phyloP scores from a whole-genome alignment of 2,329 filamentous ascomycete genomes.

The Aspergillus vadensis region DNA sequence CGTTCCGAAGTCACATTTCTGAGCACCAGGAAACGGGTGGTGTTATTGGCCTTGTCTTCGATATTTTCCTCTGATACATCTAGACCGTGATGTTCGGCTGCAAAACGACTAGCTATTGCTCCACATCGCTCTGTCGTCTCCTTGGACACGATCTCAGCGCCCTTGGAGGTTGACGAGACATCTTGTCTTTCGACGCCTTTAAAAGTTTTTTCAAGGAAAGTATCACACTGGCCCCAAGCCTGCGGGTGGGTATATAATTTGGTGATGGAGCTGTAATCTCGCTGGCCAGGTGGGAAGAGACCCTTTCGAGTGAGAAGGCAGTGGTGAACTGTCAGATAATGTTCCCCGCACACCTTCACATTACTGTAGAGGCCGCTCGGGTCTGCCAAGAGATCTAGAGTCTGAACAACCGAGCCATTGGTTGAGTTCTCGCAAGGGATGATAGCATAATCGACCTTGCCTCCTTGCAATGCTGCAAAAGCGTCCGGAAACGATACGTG shows the following conservation, averaged over 20 bases:
- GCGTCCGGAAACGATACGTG: conserved; percentile 60
- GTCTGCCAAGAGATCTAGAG: conserved; percentile 85
- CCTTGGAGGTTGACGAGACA: conserved; percentile 80
- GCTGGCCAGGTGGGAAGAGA: conserved; percentile 23
- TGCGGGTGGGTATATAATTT: conserved; percentile 92
- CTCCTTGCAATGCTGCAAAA: conserved; percentile 74
- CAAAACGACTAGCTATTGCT: conserved; percentile 76
- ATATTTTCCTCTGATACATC: conserved; percentile 62
- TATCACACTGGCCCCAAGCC: conserved; percentile 86
- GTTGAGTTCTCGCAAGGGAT: conserved; percentile 96
- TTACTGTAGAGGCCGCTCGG: conserved; percentile 64
- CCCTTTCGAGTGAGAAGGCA: conserved; percentile 66
- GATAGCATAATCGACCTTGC: conserved; percentile 69
- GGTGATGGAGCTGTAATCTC: conserved; percentile 61
- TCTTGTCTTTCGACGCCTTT: conserved; percentile 78
- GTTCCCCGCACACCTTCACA: conserved; percentile 77
- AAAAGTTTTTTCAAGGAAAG: conserved; percentile 70
- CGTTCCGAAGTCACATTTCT: conserved; percentile 36
- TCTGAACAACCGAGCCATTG: conserved; percentile 89
- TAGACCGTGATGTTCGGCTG: conserved; percentile 68
- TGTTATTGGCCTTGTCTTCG: conserved; percentile 50
- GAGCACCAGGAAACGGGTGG: conserved; percentile 51
- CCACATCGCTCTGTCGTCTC: conserved; percentile 64
- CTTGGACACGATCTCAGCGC: conserved; percentile 71
- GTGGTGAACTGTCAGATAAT: conserved; percentile 85